These are phyloP conservation scores for Monosporozyma solicola DNA, from an alignment of 805 yeast species.

Conservation along the genomic window DNA sequence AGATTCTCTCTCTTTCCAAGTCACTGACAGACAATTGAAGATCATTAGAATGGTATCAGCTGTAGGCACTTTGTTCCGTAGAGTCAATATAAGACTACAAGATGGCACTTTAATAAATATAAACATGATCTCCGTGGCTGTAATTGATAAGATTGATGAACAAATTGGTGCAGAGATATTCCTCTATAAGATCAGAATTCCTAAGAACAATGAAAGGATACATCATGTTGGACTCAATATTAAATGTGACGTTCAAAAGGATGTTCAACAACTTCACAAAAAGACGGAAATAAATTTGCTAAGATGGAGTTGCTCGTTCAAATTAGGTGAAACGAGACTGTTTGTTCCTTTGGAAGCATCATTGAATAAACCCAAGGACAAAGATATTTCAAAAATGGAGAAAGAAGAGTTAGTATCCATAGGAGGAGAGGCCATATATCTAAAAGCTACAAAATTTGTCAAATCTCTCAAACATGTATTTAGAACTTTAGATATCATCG, in stretches of 20 bases:
- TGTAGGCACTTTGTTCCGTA: slow-evolving; percentile 9
- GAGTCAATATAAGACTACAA: slow-evolving; percentile 6
- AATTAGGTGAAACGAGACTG: slow-evolving; percentile 15
- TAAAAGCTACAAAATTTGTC: neutral
- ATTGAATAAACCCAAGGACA: neutral
- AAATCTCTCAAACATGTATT: slow-evolving; percentile 3
- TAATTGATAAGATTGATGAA: slow-evolving; percentile 10
- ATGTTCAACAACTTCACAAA: neutral
- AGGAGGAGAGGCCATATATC: neutral
- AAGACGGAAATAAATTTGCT: slow-evolving; percentile 5
- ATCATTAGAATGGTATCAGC: slow-evolving; percentile 12
- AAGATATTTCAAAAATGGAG: neutral
- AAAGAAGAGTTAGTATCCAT: neutral
- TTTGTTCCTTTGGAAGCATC: slow-evolving; percentile 2
- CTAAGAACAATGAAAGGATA: slow-evolving; percentile 9
- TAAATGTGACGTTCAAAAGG: slow-evolving; percentile 4
- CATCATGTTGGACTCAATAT: slow-evolving; percentile 14
- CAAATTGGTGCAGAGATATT: slow-evolving; percentile 14
- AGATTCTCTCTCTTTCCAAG: slow-evolving; percentile 7
- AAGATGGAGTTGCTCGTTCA: slow-evolving; percentile 16
- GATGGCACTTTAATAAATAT: slow-evolving; percentile 6
- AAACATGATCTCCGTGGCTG: slow-evolving; percentile 14
- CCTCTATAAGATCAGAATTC: slow-evolving; percentile 12
- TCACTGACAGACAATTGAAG: slow-evolving; percentile 6
- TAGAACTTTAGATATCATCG: slow-evolving; percentile 17